phyloP scores from a whole-genome alignment of 169 alveolate species.

The Plasmodium relictum region DNA sequence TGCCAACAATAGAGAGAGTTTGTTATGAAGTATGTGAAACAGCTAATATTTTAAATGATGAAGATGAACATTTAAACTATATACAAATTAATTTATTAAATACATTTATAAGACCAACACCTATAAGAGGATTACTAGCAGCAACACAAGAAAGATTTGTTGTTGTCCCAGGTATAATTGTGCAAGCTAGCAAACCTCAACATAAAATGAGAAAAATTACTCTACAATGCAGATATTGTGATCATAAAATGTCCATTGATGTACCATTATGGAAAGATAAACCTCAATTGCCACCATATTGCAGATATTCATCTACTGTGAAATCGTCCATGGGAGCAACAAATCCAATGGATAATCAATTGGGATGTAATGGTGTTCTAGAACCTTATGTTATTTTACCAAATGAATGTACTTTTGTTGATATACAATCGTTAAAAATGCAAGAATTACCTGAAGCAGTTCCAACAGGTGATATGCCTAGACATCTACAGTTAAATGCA shows the following conservation, averaged over 20 bases:
- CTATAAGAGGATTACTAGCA: constrained; percentile 83
- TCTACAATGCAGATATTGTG: constrained; percentile 94
- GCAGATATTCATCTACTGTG: constrained; percentile 84
- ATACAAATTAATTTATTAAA: constrained; percentile 85
- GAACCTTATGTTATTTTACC: constrained; percentile 95
- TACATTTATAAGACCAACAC: constrained; percentile 85
- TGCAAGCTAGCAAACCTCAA: constrained; percentile 94
- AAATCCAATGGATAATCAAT: constrained; percentile 80
- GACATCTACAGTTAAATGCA: constrained; percentile 91
- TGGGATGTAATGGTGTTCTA: constrained; percentile 82
- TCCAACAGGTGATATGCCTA: constrained; percentile 94
- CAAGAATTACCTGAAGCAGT: constrained; percentile 99
- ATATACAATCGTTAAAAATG: constrained; percentile 95
- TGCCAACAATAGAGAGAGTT: constrained; percentile 85
- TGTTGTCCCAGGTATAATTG: constrained; percentile 96
- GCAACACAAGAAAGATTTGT: constrained; percentile 92
- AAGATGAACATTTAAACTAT: constrained; percentile 81
- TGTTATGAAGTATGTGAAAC: constrained; percentile 86
- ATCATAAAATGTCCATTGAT: constrained; percentile 89
- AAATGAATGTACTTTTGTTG: constrained; percentile 96
- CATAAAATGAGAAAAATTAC: constrained; percentile 88
- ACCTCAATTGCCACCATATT: constrained; percentile 85
- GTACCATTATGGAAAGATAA: constrained; percentile 93
- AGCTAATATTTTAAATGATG: constrained; percentile 82
- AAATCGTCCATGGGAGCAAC: constrained; percentile 81